Evolutionary conservation across 1,284 basidiomycete species (phyloP).

Genomic region (Sporisorium graminicola): DNA sequence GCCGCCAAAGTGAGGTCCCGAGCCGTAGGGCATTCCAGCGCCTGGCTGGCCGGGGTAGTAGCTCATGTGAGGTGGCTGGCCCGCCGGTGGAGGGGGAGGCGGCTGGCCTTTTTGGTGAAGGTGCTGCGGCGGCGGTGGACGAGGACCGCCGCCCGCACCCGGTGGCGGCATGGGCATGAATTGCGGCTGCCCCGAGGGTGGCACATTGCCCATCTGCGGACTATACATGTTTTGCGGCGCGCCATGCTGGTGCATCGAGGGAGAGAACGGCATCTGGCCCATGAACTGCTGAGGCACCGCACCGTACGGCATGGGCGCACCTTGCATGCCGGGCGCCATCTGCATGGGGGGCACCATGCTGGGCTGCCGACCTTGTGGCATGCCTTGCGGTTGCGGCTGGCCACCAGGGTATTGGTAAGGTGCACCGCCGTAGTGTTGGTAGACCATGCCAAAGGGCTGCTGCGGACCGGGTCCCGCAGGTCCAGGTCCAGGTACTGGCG

Average conservation of each 20-base stretch:
- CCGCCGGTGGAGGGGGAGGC: constrained; percentile 15
- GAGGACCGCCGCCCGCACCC: constrained; percentile 34
- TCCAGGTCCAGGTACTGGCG: constrained; percentile 17
- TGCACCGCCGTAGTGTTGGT: constrained; percentile 47
- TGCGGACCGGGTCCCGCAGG: constrained; percentile 27
- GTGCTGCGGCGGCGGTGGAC: constrained; percentile 49
- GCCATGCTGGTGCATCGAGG: constrained; percentile 57
- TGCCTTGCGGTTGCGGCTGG: constrained; percentile 31
- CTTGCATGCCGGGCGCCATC: constrained; percentile 41
- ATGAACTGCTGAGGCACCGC: constrained; percentile 54
- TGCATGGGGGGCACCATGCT: constrained; percentile 43
- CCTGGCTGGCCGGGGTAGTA: constrained; percentile 30
- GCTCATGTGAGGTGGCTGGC: constrained; percentile 40
- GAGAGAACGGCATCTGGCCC: constrained; percentile 59
- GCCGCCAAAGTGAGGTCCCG: constrained; percentile 30
- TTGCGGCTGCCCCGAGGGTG: constrained; percentile 35
- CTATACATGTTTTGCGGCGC: constrained; percentile 58
- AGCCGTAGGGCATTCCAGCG: constrained; percentile 21
- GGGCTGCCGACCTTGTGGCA: constrained; percentile 36
- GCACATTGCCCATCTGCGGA: constrained; percentile 59
- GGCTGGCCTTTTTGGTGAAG: constrained; percentile 35
- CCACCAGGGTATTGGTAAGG: constrained; percentile 51
- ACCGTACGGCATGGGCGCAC: constrained; percentile 49
- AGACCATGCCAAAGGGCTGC: constrained; percentile 55
- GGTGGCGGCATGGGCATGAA: constrained; percentile 53